Evolutionary conservation across 495 filamentous ascomycete genomes (phyloP).

Genomic region (Lindgomyces ingoldianus): DNA sequence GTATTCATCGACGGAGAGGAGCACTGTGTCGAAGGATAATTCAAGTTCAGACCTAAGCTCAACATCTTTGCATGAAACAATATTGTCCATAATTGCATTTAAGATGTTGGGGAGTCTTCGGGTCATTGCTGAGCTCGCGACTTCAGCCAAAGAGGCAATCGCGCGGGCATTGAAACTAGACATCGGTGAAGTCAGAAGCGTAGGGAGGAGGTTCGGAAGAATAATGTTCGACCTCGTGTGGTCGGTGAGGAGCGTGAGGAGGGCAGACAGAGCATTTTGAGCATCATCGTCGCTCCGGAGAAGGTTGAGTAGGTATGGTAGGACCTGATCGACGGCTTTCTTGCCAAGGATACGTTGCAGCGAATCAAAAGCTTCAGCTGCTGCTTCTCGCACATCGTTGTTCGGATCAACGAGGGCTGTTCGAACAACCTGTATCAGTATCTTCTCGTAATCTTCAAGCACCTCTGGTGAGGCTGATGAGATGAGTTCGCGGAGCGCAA

Average conservation of each 20-base stretch:
- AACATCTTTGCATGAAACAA: constrained; percentile 74
- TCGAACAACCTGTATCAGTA: constrained; percentile 88
- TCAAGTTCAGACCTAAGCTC: constrained; percentile 73
- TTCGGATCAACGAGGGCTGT: constrained; percentile 89
- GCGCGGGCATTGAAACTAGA: constrained; percentile 92
- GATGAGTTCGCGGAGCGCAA: constrained; percentile 91
- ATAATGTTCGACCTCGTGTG: constrained; percentile 94
- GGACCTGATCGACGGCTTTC: constrained; percentile 87
- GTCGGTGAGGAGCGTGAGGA: constrained; percentile 91
- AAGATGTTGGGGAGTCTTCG: constrained; percentile 84
- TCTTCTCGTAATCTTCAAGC: constrained; percentile 92
- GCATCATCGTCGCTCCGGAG: constrained; percentile 82
- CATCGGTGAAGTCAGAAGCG: constrained; percentile 85
- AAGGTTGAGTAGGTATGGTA: constrained; percentile 86
- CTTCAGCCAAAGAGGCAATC: constrained; percentile 85
- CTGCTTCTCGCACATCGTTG: constrained; percentile 88
- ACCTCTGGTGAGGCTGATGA: constrained; percentile 85
- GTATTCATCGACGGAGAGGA: constrained; percentile 91
- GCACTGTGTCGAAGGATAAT: constrained; percentile 77
- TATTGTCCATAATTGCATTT: constrained; percentile 90
- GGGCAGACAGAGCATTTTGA: constrained; percentile 85
- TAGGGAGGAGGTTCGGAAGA: constrained; percentile 91
- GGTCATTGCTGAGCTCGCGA: constrained; percentile 85
- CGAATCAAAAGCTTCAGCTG: constrained; percentile 94
- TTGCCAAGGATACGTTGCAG: constrained; percentile 92